Evolutionary conservation across 2,329 filamentous ascomycete genomes (phyloP), one percentile per base, ranked within the genome.

Genomic region (Paecilomyces dactylethromorphus): DNA sequence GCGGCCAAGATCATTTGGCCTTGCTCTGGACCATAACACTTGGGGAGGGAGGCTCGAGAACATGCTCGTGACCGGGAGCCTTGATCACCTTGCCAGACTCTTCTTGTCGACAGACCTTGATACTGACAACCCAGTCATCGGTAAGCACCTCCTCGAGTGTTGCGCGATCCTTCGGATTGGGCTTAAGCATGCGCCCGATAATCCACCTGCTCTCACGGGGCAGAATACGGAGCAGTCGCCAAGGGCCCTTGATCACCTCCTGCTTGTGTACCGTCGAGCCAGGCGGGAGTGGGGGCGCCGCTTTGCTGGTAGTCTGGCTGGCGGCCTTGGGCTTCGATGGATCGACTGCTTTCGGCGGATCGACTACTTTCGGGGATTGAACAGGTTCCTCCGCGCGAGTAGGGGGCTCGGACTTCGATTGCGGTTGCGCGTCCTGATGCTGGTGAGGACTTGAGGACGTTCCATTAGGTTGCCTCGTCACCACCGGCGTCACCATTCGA

Each of bases 191-290:
- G 59, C 90, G 84, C 52, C 91, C 88, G 58, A 99, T 89, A 62
- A 99, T 92, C 70, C 93, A 88, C 56, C 94, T 83, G 64, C 89
- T 95, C 75, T 97, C 94, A 60, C 93, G 83, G 0, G 94, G 94
- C 10, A 99, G 80, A 35, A 97, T 80, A 50, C 94, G 86, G 31
- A 99, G 79, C 51, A 99, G 84, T 53, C 94, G 85, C 89, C 93
- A 96, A 1, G 94, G 94, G 0, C 94, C 94, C 68, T 92, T 91
- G 66, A 99, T 95, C 0, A 91, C 85, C 71, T 92, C 89, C 68
- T 86, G 88, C 15, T 72, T 69, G 57, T 74, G 74, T 18, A 66
- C 68, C 32, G 68, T 64, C 5, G 72, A 61, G 11, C 63, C 64
- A 0, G 68, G 60, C 10, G 71, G 71, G 31, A 74, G 67, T 10